Evolutionary conservation across 176 grass and related monocot genomes (phyloP), one percentile per base, ranked within the genome.

Genomic region (Urochloa ruziziensis): DNA sequence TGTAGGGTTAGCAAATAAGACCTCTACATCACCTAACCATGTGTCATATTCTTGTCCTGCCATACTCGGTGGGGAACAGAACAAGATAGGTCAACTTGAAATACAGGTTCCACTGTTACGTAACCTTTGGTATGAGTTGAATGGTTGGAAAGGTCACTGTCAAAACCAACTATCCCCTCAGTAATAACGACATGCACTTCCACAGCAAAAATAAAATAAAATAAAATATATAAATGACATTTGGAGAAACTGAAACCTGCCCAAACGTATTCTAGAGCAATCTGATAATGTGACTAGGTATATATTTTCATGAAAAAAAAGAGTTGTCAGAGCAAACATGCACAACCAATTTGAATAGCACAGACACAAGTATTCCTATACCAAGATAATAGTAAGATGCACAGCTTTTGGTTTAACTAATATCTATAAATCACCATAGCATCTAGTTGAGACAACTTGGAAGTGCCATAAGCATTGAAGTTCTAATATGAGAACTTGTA

Each of bases 31-130:
- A 59, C 10, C 77, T 17, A 74, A 61, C 62, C 42, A 85, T 28
- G 33, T 75, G 56, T 54, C 21, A 7, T 76, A 49, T 80, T 52
- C 52, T 62, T 62, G 60, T 60, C 39, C 39, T 27, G 61, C 76
- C 70, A 75, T 49, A 37, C 35, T 53, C 11, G 67, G 86, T 67
- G 16, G 48, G 87, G 62, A 25, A 78, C 17, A 79, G 34, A 85
- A 77, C 63, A 90, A 66, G 57, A 39, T 62, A 73, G 72, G 43
- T 73, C 72, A 77, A 86, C 29, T 67, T 53, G 44, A 80, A 53
- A 67, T 42, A 78, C 14, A 33, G 63, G 54, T 72, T 90, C 34
- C 32, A 77, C 56, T 65, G 78, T 89, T 65, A 9, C 5, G 15
- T 49, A 48, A 30, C 43, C 24, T 72, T 72, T 25, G 23, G 28